Evolutionary conservation across 2,329 filamentous ascomycete genomes (phyloP).

Genomic region (Penicillium corylophilum): DNA sequence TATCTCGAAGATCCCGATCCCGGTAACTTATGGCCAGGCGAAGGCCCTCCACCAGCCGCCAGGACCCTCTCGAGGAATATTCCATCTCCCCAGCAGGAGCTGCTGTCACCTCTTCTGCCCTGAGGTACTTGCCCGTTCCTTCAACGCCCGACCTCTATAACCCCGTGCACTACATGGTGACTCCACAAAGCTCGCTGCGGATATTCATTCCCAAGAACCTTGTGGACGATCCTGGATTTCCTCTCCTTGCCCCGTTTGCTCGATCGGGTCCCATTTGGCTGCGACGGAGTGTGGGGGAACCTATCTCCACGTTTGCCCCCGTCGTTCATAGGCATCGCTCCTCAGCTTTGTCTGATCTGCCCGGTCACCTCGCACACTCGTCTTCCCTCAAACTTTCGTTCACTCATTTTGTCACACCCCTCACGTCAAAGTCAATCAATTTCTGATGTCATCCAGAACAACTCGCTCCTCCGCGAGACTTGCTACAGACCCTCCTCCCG

Average conservation of each 20-base stretch:
- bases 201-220: neutral
- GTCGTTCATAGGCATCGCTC: neutral
- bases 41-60: slow-evolving; percentile 45
- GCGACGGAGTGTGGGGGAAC: neutral
- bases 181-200: neutral
- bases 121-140: slow-evolving; percentile 38
- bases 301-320: neutral
- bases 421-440: slow-evolving; percentile 25
- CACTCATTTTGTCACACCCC: slow-evolving; percentile 8
- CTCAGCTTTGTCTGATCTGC: neutral
- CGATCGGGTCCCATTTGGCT: neutral
- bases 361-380: neutral
- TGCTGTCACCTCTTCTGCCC: slow-evolving; percentile 29
- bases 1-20: slow-evolving; percentile 30
- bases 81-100: slow-evolving; percentile 34
- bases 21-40: slow-evolving; percentile 49
- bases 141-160: slow-evolving; percentile 11
- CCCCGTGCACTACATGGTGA: neutral
- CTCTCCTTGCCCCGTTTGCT: neutral
- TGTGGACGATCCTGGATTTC: neutral
- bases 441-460: slow-evolving; percentile 95
- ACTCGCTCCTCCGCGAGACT: slow-evolving; percentile 93
- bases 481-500: slow-evolving; percentile 62
- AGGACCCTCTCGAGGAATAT: slow-evolving; percentile 45
- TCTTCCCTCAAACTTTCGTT: slow-evolving; percentile 1